Evolutionary conservation across 441 rosid species (phyloP).

Genomic region (Erodium chrysanthum): DNA sequence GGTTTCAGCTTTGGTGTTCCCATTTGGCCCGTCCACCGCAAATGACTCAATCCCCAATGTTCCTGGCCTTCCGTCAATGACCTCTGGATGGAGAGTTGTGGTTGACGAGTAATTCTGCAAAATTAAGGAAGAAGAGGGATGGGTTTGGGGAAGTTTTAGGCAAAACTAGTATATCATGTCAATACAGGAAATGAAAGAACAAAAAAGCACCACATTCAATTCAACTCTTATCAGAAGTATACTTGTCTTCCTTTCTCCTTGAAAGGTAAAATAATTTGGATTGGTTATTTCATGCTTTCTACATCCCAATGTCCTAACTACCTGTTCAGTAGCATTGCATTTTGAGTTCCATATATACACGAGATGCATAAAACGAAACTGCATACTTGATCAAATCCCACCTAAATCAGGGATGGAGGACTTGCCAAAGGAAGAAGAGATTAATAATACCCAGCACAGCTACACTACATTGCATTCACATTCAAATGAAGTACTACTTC

Average conservation of each 20-base stretch:
- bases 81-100: constrained; percentile 19
- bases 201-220: constrained; percentile 1
- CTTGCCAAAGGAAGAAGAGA: too few species aligned
- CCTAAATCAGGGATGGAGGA: too few species aligned
- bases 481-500: neutral
- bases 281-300: neutral
- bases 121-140: constrained; percentile 6
- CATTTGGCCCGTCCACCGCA: constrained; percentile 23
- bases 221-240: neutral
- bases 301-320: neutral
- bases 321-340: neutral
- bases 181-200: neutral
- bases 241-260: neutral
- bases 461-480: neutral
- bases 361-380: neutral
- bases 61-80: constrained; percentile 21
- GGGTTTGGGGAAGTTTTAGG: neutral
- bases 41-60: constrained; percentile 23
- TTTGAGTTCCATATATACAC: neutral
- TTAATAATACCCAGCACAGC: neutral
- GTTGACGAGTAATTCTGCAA: constrained; percentile 23
- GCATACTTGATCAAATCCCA: too few species aligned
- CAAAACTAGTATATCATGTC: neutral
- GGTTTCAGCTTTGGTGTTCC: constrained; percentile 22
- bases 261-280: neutral